Evolutionary conservation across 192 early-diverging fungal genomes (phyloP), one percentile per base, ranked within the genome.

Genomic region (Umbelopsis sp.): DNA sequence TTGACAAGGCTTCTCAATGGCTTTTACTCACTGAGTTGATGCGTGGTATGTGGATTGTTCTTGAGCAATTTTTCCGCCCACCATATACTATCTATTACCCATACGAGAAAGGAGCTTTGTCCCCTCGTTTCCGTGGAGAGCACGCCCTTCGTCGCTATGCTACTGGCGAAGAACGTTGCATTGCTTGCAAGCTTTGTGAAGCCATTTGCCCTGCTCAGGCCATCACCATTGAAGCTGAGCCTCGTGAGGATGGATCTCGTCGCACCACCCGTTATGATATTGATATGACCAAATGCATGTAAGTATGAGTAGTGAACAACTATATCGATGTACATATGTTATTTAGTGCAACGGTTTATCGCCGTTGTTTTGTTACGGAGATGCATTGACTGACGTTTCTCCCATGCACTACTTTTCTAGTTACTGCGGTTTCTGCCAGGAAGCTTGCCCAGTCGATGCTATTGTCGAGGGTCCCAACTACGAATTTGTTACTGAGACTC

Each of bases 381-480:
- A 32, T 1, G 2, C 14, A 32, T 71, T 10, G 68, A 36, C 45
- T 32, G 65, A 26, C 24, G n/a, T 36, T 59, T 54, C 14, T n/a
- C n/a, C n/a, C n/a, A n/a, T n/a, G n/a, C 50, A 32, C 24, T 68
- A 52, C 41, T 49, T 65, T 76, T 84, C 77, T 76, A 92, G 91
- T 72, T 97, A 96, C 87, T 98, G 97, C 81, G 97, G 97, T 65
- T 90, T 98, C 82, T 98, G 97, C 83, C 96, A 97, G 70, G 82
- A 81, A 77, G 70, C 78, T 68, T 80, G 78, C 68, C 78, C 78
- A 77, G 95, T 97, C 2, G 97, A 98, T 83, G 97, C 97, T 52
- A 98, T 98, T 87, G 97, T 98, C 8, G 97, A 96, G 84, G 91
- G 92, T 36, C 94, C 95, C 71, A 98, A 98, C 83, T 97, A 94